Conservation (phyloP, 2,329 filamentous ascomycete genomes). For the Elsinoe batatas region DNA sequence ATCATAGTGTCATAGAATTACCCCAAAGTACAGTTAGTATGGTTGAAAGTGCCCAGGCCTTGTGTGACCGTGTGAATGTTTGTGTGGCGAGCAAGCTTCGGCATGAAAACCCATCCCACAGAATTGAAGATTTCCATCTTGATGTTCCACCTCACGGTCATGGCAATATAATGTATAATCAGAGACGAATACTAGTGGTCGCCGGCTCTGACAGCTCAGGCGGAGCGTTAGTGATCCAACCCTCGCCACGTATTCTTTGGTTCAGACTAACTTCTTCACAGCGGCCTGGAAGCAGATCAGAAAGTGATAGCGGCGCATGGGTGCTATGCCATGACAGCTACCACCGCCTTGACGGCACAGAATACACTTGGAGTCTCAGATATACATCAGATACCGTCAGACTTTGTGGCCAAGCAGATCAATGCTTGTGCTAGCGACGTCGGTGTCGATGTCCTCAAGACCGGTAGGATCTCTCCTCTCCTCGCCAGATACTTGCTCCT, state of each 20-base stretch:
- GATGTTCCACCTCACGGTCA: too few relatives aligned
- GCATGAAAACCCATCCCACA: neutral
- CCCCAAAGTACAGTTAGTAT: neutral
- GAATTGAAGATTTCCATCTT: neutral
- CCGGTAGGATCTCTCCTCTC: constrained; percentile 48
- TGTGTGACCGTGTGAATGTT: neutral
- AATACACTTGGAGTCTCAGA: constrained; percentile 78
- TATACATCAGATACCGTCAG: constrained; percentile 68
- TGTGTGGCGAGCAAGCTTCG: neutral
- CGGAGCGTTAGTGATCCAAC: constrained; percentile 60
- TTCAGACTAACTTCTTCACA: constrained; percentile 29
- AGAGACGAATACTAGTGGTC: constrained; percentile 60
- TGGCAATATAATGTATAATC: constrained; percentile 10
- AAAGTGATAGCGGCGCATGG: constrained; percentile 87
- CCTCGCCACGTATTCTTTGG: neutral
- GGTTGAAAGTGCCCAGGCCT: neutral
- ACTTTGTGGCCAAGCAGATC: constrained; percentile 76
- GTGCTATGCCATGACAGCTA: constrained; percentile 93
- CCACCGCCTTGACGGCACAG: constrained; percentile 89
- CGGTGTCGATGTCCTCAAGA: constrained; percentile 82
- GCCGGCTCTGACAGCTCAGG: constrained; percentile 87
- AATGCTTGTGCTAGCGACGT: constrained; percentile 77
- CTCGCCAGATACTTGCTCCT: neutral
- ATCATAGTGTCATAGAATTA: too few relatives aligned
- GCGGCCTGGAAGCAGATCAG: constrained; percentile 90